Base-by-base conservation (phyloP, 164 flowering plant genomes). In the Berberis thunbergii region DNA sequence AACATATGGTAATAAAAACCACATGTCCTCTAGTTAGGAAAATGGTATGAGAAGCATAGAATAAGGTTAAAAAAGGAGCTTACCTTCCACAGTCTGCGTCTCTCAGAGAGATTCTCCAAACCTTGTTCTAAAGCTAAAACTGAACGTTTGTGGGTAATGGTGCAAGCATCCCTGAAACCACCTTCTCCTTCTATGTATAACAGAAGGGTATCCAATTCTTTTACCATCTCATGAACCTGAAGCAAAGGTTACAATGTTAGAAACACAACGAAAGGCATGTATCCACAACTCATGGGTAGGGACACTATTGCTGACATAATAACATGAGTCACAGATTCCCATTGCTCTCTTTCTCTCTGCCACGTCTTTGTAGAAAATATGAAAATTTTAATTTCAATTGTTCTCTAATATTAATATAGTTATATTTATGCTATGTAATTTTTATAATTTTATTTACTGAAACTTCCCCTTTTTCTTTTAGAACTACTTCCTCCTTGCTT, bases 141-240 rank as follows among this genome's bases (percentile, higher is more conserved):
- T 13, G 82, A 76, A 57, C 64, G 69, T 72, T 77, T 73, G 60
- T 72, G 91, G 52, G 59, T 57, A 54, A 73, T 45, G 58, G 83
- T 81, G 73, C 85, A 81, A 38, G 85, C 80, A 78, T 91, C 99
- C 69, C 63, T 74, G 69, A 84, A 89, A 40, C 97, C 96, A 70
- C 96, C 97, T 38, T 71, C 63, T 70, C 77, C 78, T 76, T 85
- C 96, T 61, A 91, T 86, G 53, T 49, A 72, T 91, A 26, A 26
- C 26, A 26, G 26, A 26, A 26, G 26, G 26, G 26, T 49, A 72
- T 91, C 97, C 76, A 94, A 72, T 69, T 89, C 88, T 57, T 74
- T 80, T 41, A 73, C 77, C 91, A 91, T 89, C 45, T 85, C 90
- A 71, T 78, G 84, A 42, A 91, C 82, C 99, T 94, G 79, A 64